These are phyloP conservation scores for Hansenula lynferdii DNA, from an alignment of 1,139 yeast genomes.

Conservation along the genomic window DNA sequence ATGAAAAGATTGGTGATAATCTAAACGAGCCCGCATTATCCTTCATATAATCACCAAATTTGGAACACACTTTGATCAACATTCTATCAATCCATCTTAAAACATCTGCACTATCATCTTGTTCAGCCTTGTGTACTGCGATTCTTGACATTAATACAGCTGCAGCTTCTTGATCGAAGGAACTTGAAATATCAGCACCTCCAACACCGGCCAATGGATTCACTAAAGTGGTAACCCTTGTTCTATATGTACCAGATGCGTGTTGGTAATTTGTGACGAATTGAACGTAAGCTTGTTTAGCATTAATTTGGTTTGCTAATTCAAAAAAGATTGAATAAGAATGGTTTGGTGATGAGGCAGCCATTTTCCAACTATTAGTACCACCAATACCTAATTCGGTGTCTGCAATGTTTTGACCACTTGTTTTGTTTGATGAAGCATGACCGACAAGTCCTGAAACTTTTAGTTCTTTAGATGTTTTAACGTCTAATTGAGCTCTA, in stretches of 20 bases:
- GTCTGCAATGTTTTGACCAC: constrained; percentile 74
- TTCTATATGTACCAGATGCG: constrained; percentile 75
- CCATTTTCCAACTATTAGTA: constrained; percentile 81
- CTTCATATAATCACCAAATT: constrained; percentile 83
- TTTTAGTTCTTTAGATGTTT: constrained; percentile 85
- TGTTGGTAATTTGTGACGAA: constrained; percentile 77
- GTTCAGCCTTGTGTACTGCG: constrained; percentile 86
- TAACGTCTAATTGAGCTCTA: constrained; percentile 79
- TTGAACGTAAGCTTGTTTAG: constrained; percentile 43
- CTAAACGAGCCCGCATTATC: constrained; percentile 75
- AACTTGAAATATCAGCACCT: constrained; percentile 44
- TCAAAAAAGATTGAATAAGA: constrained; percentile 88
- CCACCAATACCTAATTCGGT: constrained; percentile 93
- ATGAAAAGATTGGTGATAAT: constrained; percentile 69
- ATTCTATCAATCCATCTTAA: constrained; percentile 84
- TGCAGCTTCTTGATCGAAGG: constrained; percentile 99
- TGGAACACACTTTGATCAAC: constrained; percentile 76
- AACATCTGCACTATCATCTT: constrained; percentile 68
- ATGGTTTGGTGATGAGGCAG: constrained; percentile 80
- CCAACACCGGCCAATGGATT: constrained; percentile 41
- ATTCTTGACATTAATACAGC: constrained; percentile 94
- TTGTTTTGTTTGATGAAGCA: constrained; percentile 65
- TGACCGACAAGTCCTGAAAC: constrained; percentile 94
- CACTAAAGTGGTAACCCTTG: constrained; percentile 86
- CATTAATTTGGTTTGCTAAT: constrained; percentile 50